phyloP scores from a whole-genome alignment of 805 yeast genomes.

The Candida parachauliodes region DNA sequence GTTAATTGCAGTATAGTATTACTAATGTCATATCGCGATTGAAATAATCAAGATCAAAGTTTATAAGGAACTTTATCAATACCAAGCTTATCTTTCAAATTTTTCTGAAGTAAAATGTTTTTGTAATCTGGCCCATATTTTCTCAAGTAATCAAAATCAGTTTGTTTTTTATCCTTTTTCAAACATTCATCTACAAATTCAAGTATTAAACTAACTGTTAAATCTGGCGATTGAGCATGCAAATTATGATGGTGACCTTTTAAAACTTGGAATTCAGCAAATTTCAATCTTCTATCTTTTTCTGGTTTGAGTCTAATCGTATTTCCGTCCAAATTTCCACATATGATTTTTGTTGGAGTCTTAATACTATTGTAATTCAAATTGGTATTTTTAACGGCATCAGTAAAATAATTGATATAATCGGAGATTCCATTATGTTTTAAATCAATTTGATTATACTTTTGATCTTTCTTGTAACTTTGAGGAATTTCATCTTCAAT shows the following conservation, averaged over 20 bases:
- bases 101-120: constrained; percentile 5
- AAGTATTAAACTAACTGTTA: constrained; percentile 7
- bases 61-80: constrained; percentile 5
- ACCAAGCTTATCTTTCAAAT: constrained; percentile 5
- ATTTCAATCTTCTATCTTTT: not conserved
- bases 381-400: constrained; percentile 5
- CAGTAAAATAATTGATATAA: constrained; percentile 10
- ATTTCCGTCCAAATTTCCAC: constrained; percentile 12
- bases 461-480: constrained; percentile 5
- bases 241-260: constrained; percentile 13
- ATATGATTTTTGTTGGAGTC: constrained; percentile 13
- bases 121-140: constrained; percentile 11
- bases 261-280: constrained; percentile 6
- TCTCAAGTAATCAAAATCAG: constrained; percentile 8
- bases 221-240: constrained; percentile 16
- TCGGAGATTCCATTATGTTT: constrained; percentile 14
- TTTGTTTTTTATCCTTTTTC: constrained; percentile 1
- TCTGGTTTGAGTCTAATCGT: not conserved
- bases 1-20: no score
- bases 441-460: constrained; percentile 10
- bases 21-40: no score
- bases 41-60: no score
- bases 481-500: constrained; percentile 15
- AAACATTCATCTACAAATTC: constrained; percentile 7
- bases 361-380: constrained; percentile 9